Base-by-base conservation (phyloP, 805 yeast genomes). In the Hanseniaspora clermontiae region DNA sequence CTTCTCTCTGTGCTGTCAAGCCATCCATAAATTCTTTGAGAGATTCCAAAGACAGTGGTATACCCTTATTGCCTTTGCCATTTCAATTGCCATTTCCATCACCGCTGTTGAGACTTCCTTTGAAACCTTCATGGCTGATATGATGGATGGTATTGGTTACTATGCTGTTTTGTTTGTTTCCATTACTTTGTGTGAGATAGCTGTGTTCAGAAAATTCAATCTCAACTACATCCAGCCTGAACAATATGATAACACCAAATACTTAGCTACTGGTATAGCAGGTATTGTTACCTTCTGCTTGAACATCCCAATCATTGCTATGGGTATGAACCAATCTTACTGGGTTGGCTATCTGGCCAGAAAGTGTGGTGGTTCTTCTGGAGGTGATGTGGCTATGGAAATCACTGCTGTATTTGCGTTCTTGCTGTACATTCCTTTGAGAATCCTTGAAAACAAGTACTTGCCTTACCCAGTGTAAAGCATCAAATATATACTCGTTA, bases 121-220 rank as follows among this genome's bases (percentile, higher is more conserved):
- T 36, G 43, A 43, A 57, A 63, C 68, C 3, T 89, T 86, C 64
- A 84, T 90, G 84, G 76, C 77, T 59, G 81, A 87, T 72, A 90
- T 90, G 72, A 88, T 90, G 96, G 82, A 87, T 73, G 73, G 89
- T 68, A 88, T 90, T 69, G 91, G 87, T 62, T 90, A 90, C 77
- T 89, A 91, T 79, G 76, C 89, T 66, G 87, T 95, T 59, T 83
- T 89, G 65, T 90, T 89, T 72, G 80, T 80, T 64, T 80, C 85
- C 51, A 81, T 90, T 69, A 70, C 79, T 31, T 69, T 84, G n/a
- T 77, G 87, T 43, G 96, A 89, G 70, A 96, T 89, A 70, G 81
- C 86, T 67, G 75, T 89, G 68, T 85, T 80, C 79, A 81, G 82
- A 66, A 77, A 74, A 63, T 84, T 84, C 48, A 27, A 55, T 14